Percentiles rank a stretch among this genome's conserved stretches.
Evolutionary conservation across 129 eudicot species (phyloP).

Genomic region (Cynara cardunculus): DNA sequence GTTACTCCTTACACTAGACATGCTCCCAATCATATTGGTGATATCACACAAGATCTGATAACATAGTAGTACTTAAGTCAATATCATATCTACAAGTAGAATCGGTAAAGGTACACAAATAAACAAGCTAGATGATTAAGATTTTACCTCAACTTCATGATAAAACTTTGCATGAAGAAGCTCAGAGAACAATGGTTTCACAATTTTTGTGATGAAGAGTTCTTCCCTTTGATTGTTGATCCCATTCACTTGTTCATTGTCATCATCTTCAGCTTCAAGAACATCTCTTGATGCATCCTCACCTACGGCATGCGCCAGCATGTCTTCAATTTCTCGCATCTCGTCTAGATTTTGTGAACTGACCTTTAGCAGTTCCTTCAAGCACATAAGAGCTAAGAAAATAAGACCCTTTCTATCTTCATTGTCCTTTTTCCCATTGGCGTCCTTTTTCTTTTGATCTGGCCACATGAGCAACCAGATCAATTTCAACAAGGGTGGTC

Average conservation of each 20-base stretch:
- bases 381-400: conserved; percentile 51
- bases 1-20: conserved; percentile 33
- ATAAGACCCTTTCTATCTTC: conserved; percentile 56
- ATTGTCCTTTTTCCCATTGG: conserved; percentile 44
- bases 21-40: conserved; percentile 40
- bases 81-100: conserved; percentile 3
- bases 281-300: conserved; percentile 25
- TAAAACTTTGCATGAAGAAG: conserved; percentile 57
- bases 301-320: conserved; percentile 36
- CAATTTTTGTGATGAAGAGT: conserved; percentile 38
- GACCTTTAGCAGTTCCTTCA: conserved; percentile 47
- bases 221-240: conserved; percentile 36
- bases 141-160: conserved; percentile 70
- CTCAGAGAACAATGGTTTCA: conserved; percentile 56
- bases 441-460: conserved; percentile 41
- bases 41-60: conserved; percentile 73
- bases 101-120: neutral
- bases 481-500: conserved; percentile 54
- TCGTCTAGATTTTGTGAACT: conserved; percentile 38
- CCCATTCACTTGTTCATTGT: conserved; percentile 29
- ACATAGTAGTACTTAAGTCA: conserved; percentile 6
- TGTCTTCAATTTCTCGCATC: conserved; percentile 41
- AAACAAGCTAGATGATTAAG: neutral
- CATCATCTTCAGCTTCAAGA: conserved; percentile 21
- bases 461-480: conserved; percentile 43